Evolutionary conservation across 2,329 filamentous ascomycete genomes (phyloP).

Genomic region (Fusarium haematococcum): DNA sequence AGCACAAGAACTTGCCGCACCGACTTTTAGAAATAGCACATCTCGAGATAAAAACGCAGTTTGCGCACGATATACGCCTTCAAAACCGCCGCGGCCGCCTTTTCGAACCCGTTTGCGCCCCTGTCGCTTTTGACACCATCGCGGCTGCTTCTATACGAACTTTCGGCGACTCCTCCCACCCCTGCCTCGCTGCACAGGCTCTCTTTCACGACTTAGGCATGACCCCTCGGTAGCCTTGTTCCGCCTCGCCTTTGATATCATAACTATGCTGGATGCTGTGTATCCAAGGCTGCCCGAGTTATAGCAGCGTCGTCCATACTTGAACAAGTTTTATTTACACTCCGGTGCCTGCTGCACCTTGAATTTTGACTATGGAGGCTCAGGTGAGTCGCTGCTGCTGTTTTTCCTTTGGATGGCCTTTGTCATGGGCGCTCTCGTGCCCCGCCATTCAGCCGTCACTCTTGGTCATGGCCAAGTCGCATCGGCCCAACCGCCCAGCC

Average conservation of each 20-base stretch:
- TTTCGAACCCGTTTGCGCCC: constrained; percentile 6
- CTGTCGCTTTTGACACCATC: not conserved
- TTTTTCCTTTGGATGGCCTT: constrained; percentile 21
- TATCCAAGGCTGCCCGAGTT: constrained; percentile 56
- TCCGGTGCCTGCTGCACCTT: constrained; percentile 28
- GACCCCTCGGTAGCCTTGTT: constrained; percentile 56
- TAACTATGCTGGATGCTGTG: constrained; percentile 58
- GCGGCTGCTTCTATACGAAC: constrained; percentile 9
- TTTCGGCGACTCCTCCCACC: constrained; percentile 20
- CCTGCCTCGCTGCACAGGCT: constrained; percentile 24
- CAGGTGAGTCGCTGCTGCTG: constrained; percentile 53
- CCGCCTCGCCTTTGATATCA: constrained; percentile 47
- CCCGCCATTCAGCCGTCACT: constrained; percentile 45
- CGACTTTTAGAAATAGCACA: constrained; percentile 54
- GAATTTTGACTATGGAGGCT: constrained; percentile 58
- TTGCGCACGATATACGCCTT: constrained; percentile 32
- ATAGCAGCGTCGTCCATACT: constrained; percentile 54
- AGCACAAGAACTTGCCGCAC: constrained; percentile 50
- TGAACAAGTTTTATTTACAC: constrained; percentile 9
- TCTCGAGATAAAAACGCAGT: constrained; percentile 53
- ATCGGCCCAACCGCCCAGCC: constrained; percentile 38
- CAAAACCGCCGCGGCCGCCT: constrained; percentile 33
- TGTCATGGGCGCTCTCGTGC: constrained; percentile 44
- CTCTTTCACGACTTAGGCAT: constrained; percentile 49
- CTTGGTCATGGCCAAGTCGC: constrained; percentile 30